Evolutionary conservation across 805 yeast species (phyloP).

Genomic region (Ogataea nitratoaversa): DNA sequence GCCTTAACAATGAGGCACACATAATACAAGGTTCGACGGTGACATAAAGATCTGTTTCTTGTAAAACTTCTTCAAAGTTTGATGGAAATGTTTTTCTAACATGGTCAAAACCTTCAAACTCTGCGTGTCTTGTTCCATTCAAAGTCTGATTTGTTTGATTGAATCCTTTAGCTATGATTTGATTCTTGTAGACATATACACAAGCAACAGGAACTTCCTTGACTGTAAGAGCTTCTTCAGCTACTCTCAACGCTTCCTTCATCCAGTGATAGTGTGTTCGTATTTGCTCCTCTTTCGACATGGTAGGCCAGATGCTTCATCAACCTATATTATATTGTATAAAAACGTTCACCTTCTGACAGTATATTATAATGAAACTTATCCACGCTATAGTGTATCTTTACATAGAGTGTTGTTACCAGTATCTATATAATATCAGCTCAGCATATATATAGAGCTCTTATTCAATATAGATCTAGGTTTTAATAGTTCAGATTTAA

Average conservation of each 20-base stretch:
- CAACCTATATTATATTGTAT: neutral
- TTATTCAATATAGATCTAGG: too few species aligned
- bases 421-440: neutral
- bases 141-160: conserved; percentile 82
- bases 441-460: too few species aligned
- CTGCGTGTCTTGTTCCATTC: conserved; percentile 92
- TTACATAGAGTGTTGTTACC: neutral
- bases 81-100: conserved; percentile 36
- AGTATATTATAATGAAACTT: too few species aligned
- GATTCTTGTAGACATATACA: conserved; percentile 48
- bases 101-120: conserved; percentile 70
- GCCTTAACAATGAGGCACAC: conserved; percentile 93
- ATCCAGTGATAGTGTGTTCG: conserved; percentile 35
- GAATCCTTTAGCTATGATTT: conserved; percentile 70
- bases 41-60: conserved; percentile 70
- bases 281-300: conserved; percentile 4
- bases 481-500: too few species aligned
- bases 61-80: conserved; percentile 35
- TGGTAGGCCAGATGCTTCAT: neutral
- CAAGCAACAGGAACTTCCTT: conserved; percentile 87
- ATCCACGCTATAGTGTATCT: too few species aligned
- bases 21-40: conserved; percentile 97
- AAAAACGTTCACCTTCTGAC: too few species aligned
- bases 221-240: conserved; percentile 57
- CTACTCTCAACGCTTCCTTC: conserved; percentile 51